Evolutionary conservation across 768 basidiomycete genomes (phyloP), one percentile per base, ranked within the genome.

Genomic region (Clitopilus passeckerianus): DNA sequence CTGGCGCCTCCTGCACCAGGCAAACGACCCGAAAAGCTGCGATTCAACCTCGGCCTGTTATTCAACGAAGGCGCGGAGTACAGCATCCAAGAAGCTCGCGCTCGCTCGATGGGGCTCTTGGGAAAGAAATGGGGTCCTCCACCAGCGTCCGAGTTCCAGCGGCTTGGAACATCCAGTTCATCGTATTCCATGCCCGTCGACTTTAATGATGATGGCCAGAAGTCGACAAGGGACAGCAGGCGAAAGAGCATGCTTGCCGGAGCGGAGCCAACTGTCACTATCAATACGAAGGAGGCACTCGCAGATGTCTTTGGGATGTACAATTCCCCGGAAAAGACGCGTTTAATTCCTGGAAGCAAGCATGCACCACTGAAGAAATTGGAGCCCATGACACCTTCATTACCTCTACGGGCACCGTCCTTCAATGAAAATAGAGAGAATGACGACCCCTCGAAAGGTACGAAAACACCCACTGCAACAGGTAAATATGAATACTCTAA

Each of bases 241-340:
- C 75, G 83, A 57, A 83, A 76, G 73, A 81, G 78, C 60, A 64
- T 80, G 33, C 68, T 76, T 41, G 68, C 68, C 27, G 80, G 72
- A 15, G 78, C 76, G 15, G 91, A 93, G 70, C 90, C 91, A 4
- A 93, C 92, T 0, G 88, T 98, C 6, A 99, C 97, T 0, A 93
- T 98, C 65, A 97, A 97, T 70, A 99, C 97, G 27, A 95, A 94
- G 70, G 92, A 93, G 63, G 97, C 97, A 3, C 80, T 97, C 34
- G 90, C 86, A 12, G 94, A 98, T 67, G 93, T 98, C 43, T 94
- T 95, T 74, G 90, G 88, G 56, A 94, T 98, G 89, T 98, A 95
- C 70, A 96, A 97, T 70, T 92, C 90, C 8, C 91, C 91, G 1
- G 90, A 91, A 61, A 91, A 86, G 73, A 87, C 87, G 50, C 84